Percentiles rank a stretch among this genome's conserved stretches.
phyloP scores from a whole-genome alignment of 1,139 yeast genomes.

The Magnusiomyces suaveolens region DNA sequence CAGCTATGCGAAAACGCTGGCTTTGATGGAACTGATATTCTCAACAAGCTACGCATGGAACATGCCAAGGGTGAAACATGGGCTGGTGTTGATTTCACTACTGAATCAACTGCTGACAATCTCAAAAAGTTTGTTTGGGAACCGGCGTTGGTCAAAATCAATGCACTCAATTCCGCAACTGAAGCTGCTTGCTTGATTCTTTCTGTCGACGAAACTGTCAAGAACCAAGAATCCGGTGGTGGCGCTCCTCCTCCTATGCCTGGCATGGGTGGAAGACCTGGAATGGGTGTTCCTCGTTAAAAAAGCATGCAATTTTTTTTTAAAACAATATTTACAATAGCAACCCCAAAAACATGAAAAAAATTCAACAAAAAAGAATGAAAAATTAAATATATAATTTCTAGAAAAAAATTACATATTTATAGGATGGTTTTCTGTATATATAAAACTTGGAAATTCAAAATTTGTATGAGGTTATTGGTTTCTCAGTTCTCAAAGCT shows the following conservation, averaged over 20 bases:
- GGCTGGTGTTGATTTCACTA: slow-evolving; percentile 87
- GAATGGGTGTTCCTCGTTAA: slow-evolving; percentile 15
- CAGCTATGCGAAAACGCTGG: slow-evolving; percentile 98
- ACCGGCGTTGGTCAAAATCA: slow-evolving; percentile 86
- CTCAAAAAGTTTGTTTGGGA: slow-evolving; percentile 91
- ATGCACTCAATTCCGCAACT: slow-evolving; percentile 93
- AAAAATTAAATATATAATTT: neutral
- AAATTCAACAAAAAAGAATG: neutral
- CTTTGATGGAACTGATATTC: slow-evolving; percentile 85
- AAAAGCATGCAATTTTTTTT: no score
- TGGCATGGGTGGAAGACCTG: slow-evolving; percentile 16
- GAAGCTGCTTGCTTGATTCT: slow-evolving; percentile 91
- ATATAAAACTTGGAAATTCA: neutral
- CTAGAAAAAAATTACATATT: neutral
- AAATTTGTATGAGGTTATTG: neutral
- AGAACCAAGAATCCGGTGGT: slow-evolving; percentile 51
- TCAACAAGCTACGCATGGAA: slow-evolving; percentile 81
- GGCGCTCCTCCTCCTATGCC: slow-evolving; percentile 30
- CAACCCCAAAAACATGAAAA: neutral
- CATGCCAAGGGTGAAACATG: slow-evolving; percentile 90
- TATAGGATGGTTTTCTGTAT: neutral
- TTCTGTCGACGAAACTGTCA: slow-evolving; percentile 92
- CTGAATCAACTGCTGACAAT: slow-evolving; percentile 74
- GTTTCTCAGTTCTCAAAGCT: neutral
- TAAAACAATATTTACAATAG: no score